Percentiles rank a stretch among this genome's conserved stretches.
Evolutionary conservation across 108 stramenopile genomes (phyloP).

Genomic region (Cyclotella choctawhatcheeana): DNA sequence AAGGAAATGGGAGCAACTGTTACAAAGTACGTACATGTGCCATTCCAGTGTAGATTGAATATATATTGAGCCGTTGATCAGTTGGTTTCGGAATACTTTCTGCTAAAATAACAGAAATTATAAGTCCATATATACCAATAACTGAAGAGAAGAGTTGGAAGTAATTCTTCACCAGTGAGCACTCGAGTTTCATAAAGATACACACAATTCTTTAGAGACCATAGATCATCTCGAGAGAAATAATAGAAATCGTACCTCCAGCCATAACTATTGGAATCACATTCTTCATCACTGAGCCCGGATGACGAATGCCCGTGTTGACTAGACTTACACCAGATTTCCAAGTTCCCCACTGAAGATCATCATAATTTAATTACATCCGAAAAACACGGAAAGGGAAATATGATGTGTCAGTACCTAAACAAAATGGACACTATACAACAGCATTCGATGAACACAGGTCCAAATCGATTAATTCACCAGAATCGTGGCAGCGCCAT

Average conservation of each 20-base stretch:
- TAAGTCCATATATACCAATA: conserved; percentile 90
- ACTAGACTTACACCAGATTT: conserved; percentile 77
- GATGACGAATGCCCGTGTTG: conserved; percentile 88
- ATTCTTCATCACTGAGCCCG: conserved; percentile 88
- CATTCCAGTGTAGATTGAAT: conserved; percentile 82
- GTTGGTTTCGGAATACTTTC: conserved; percentile 71
- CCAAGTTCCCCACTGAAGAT: conserved; percentile 88
- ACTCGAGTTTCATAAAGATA: too few species aligned
- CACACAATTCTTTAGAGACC: too few species aligned
- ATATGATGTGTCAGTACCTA: too few species aligned
- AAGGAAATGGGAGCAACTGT: neutral
- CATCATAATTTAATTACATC: neutral
- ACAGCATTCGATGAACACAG: too few species aligned
- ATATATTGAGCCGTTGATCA: conserved; percentile 70
- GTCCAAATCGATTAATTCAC: too few species aligned
- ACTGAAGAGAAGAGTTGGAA: conserved; percentile 37
- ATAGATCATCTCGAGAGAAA: neutral
- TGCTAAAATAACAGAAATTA: conserved; percentile 84
- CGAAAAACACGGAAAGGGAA: neutral
- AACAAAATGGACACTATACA: neutral
- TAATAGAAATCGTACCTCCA: conserved; percentile 51
- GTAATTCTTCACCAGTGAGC: neutral
- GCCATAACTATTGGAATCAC: conserved; percentile 93
- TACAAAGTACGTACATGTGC: conserved; percentile 58
- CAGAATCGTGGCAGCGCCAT: too few species aligned